Evolutionary conservation across 371 early-diverging fungal species (phyloP), one percentile per base, ranked within the genome.

Genomic region (Coemansia sp.): DNA sequence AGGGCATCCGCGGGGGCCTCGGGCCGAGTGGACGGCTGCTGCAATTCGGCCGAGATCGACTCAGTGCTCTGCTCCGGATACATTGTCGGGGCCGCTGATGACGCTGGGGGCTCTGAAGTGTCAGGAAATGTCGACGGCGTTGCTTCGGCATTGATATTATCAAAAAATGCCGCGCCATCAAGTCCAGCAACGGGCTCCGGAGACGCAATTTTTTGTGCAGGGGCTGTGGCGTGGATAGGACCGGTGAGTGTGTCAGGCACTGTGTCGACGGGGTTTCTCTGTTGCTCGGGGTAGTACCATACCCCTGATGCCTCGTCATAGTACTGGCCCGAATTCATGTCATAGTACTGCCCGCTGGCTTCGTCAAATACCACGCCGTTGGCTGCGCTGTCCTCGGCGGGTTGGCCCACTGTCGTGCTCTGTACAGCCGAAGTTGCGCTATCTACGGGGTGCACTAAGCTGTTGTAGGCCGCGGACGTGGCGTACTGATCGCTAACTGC

Each of bases 201-300:
- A 33, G 52, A 51, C 4, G 34, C 20, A n/a, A 51, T 12, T n/a
- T 51, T 51, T 7, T 31, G 52, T 9, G 34, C 35, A 5, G 31
- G 30, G 20, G 33, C 4, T 6, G 12, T 34, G 31, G 30, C 52
- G 10, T 31, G 33, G 7, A 34, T 14, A 7, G 31, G n/a, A 9
- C 8, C 14, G 11, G 33, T 10, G 31, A 14, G 55, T 5, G 33
- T 33, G 11, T 31, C 16, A 16, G 20, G 4, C 11, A 8, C 9
- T 3, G 26, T 11, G 31, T 38, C 33, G 30, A 30, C 26, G 11
- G 16, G 40, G 10, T 20, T 6, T 1, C 42, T 43, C 42, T 61
- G 66, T n/a, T 77, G 66, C 33, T 77, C 56, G 6, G 62, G 63
- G 30, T 77, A 78, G 43, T 77, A 77, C 77, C 77, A 77, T 12